Conservation (phyloP, 345 rosid genomes). For the Eucalyptus tenuipes region DNA sequence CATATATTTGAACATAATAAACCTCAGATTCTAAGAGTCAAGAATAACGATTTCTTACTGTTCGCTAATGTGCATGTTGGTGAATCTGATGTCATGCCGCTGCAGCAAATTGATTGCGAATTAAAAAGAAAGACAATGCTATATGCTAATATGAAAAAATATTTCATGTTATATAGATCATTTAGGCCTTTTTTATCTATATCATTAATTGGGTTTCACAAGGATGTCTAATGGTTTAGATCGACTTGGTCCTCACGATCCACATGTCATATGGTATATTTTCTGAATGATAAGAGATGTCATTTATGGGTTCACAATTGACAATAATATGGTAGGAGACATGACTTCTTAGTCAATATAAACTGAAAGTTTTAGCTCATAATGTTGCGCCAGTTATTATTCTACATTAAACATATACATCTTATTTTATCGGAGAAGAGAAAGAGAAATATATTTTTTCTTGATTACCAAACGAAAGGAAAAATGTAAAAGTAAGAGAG, state of each 20-base stretch:
- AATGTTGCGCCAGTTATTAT: too few species aligned
- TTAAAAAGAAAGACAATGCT: neutral
- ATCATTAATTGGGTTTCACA: neutral
- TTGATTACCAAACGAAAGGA: neutral
- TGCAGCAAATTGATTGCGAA: neutral
- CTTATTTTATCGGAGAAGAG: too few species aligned
- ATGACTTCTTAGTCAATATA: neutral
- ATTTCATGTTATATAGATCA: too few species aligned
- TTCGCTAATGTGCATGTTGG: neutral
- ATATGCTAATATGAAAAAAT: too few species aligned
- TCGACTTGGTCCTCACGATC: neutral
- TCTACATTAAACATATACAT: too few species aligned
- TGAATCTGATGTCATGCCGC: neutral
- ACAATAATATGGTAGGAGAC: neutral
- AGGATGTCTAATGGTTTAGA: too few species aligned
- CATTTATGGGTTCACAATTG: neutral
- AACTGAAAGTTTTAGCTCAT: too few species aligned
- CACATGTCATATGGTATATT: neutral
- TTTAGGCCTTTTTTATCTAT: rapidly evolving
- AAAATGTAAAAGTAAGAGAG: neutral
- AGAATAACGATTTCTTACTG: neutral
- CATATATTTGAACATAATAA: too few species aligned
- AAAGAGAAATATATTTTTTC: too few species aligned
- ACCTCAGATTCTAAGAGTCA: neutral
- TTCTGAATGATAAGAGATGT: neutral